Evolutionary conservation across 768 basidiomycete genomes (phyloP), one percentile per base, ranked within the genome.

Genomic region (Boletus insuetus): DNA sequence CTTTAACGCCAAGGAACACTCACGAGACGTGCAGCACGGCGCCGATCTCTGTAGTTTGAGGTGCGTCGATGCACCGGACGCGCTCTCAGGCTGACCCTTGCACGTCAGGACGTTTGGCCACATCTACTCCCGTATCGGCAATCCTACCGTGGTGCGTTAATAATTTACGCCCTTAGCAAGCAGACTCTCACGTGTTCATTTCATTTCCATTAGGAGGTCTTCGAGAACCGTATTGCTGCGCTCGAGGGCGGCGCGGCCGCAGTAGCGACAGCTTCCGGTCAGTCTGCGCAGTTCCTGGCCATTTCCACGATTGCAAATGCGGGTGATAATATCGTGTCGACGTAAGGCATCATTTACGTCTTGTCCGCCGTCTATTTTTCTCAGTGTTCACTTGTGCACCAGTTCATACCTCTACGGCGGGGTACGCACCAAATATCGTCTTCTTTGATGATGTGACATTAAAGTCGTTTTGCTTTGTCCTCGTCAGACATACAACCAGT

Each of bases 321-420:
- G 1, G 86, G 86, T 1, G 86, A 88, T 62, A 87, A 89, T 58
- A 83, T 89, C 49, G 77, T 88, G 4, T 76, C 81, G 2, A 79
- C 81, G 82, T 81, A 47, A 60, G 75, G 70, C 8, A 13, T 14
- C n/a, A 12, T 35, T 8, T 6, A 22, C 8, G 4, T 26, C 35
- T 24, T 9, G 6, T 24, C 24, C 24, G 24, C 4, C 24, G 24
- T 24, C 24, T 24, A 24, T 24, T 24, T 24, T 24, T 3, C 24
- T 24, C 24, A 43, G 9, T 4, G 1, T 42, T 20, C n/a, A 7
- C n/a, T 42, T 46, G 40, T 46, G n/a, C 3, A 1, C 13, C 31
- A 83, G 80, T 0, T 77, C 81, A 1, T 78, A 73, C 49, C 70
- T 86, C 8, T 85, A 85, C 49, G 84, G 83, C n/a, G 82, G 83